Evolutionary conservation across 805 yeast species (phyloP), one percentile per base, ranked within the genome.

Genomic region (Zygosaccharomyces gambellarensis): DNA sequence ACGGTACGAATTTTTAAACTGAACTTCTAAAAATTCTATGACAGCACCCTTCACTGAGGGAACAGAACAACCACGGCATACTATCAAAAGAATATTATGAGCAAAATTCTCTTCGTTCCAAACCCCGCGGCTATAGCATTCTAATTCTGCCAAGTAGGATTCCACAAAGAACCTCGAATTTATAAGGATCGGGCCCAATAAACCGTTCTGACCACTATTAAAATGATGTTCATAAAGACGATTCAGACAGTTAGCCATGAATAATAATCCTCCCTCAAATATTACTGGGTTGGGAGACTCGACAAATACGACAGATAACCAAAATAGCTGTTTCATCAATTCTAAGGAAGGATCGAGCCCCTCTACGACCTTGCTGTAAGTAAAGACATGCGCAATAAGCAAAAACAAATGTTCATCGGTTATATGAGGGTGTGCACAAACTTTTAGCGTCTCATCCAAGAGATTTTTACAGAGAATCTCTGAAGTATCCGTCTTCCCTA

Each of bases 401-500:
- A 66, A 62, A 27, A 61, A 62, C 19, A 65, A 44, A 21, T 56
- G 57, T 46, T 68, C 71, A 7, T 60, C 63, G 23, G 64, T 59
- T 12, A 65, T 58, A n/a, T 62, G 64, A 9, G 68, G 67, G 41
- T 61, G 60, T 1, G 71, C 66, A 5, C 67, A 47, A 7, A 77
- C 64, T 31, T 68, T 70, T 48, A 70, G 58, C 1, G 70, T 61
- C 45, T 64, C 67, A 3, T 47, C 41, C 8, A 67, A 45, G 23
- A 68, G 41, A 42, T 61, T 63, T 38, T 55, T 60, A 36, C 76
- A 78, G 56, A 71, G 60, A n/a, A 73, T 71, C 57, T 83, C 87
- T 44, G 80, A 79, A 23, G 85, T 77, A 25, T 88, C 89, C 10
- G 73, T 68, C 52, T 78, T 79, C 0, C 87, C 76, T 39, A 88